A percentile compares a stretch with the other conserved stretches of the same genome.
Evolutionary conservation across 2,329 filamentous ascomycete genomes (phyloP).

Genomic region (Helminthosporium solani): DNA sequence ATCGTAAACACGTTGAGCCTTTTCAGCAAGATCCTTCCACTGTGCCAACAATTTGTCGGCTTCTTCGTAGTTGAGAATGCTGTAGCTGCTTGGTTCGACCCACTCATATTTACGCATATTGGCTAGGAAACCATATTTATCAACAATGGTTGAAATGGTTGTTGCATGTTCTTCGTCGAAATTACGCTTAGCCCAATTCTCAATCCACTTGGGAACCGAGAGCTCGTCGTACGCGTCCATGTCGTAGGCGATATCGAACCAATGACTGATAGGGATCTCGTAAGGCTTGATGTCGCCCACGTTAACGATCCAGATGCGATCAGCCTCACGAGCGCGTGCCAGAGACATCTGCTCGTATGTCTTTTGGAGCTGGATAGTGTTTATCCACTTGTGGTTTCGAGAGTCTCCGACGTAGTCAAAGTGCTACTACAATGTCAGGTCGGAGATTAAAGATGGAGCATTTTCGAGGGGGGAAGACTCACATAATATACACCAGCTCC

Average conservation of each 20-base stretch:
- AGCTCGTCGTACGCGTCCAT: conserved; percentile 57
- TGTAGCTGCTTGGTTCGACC: conserved; percentile 60
- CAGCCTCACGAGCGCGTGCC: conserved; percentile 59
- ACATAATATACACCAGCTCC: conserved; percentile 67
- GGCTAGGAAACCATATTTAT: conserved; percentile 59
- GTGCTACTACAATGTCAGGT: conserved; percentile 45
- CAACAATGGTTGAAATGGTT: conserved; percentile 54
- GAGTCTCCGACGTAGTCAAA: conserved; percentile 65
- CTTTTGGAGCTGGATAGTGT: conserved; percentile 65
- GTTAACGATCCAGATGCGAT: conserved; percentile 67
- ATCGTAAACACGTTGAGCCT: conserved; percentile 59
- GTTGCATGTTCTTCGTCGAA: conserved; percentile 54
- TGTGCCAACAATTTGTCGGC: conserved; percentile 58
- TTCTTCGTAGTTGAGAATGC: conserved; percentile 64
- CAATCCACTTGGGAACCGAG: conserved; percentile 58
- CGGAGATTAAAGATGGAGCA: too few species aligned
- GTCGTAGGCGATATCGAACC: conserved; percentile 68
- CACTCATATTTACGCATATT: conserved; percentile 64
- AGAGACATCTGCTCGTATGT: conserved; percentile 67
- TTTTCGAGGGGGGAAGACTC: too few species aligned
- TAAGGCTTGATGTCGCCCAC: conserved; percentile 66
- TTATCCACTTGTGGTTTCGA: conserved; percentile 60
- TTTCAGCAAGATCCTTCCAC: conserved; percentile 55
- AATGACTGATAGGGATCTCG: conserved; percentile 67
- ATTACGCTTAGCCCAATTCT: conserved; percentile 58